Conservation (phyloP, 768 basidiomycete species). For the Floccularia luteovirens region DNA sequence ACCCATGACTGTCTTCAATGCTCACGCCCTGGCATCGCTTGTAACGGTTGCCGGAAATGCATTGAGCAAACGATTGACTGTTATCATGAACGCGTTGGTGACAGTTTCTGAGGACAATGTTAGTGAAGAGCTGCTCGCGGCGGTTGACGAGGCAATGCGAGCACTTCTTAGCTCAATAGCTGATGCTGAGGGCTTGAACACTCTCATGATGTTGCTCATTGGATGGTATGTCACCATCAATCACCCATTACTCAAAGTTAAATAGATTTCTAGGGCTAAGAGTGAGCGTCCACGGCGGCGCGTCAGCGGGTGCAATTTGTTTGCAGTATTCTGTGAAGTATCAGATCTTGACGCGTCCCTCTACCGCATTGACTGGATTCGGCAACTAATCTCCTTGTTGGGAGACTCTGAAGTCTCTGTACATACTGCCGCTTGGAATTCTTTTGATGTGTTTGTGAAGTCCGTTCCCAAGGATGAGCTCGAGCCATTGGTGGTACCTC, state of each 20-base stretch:
- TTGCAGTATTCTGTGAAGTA: constrained; percentile 77
- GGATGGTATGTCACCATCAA: constrained; percentile 57
- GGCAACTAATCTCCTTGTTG: constrained; percentile 75
- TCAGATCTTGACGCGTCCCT: constrained; percentile 75
- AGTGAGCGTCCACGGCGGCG: constrained; percentile 62
- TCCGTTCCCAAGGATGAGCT: constrained; percentile 88
- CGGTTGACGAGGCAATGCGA: constrained; percentile 68
- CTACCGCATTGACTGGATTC: constrained; percentile 92
- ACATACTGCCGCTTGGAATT: constrained; percentile 74
- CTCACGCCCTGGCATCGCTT: constrained; percentile 80
- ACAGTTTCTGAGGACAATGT: constrained; percentile 63
- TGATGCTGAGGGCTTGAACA: constrained; percentile 86
- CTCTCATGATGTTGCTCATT: constrained; percentile 80
- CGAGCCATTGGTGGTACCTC: constrained; percentile 83
- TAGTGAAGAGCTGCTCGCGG: constrained; percentile 62
- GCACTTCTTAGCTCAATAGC: constrained; percentile 72
- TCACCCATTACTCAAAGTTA: neutral
- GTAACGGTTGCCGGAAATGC: constrained; percentile 93
- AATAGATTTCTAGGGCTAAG: constrained; percentile 61
- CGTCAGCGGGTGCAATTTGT: constrained; percentile 71
- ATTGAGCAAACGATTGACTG: constrained; percentile 72
- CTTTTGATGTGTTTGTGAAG: constrained; percentile 85
- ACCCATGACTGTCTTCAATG: constrained; percentile 95
- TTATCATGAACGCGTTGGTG: constrained; percentile 74
- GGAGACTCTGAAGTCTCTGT: constrained; percentile 74